Conservation (phyloP, 1,139 yeast genomes). For the Candida mesenterica region DNA sequence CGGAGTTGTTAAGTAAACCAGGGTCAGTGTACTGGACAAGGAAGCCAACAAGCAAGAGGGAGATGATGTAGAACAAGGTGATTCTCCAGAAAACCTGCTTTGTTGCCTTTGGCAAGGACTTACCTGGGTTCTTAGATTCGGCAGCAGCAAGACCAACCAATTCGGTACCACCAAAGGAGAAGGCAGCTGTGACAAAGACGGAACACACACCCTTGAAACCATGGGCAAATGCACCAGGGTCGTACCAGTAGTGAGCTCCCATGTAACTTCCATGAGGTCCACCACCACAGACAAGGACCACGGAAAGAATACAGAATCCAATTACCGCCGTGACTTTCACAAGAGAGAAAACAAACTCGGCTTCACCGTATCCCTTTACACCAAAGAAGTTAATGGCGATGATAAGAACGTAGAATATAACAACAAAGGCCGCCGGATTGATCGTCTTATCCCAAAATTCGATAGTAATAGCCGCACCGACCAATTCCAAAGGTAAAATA, state of each 20-base stretch:
- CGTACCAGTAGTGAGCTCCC: constrained; percentile 49
- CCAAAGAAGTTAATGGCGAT: constrained; percentile 37
- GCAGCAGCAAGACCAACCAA: constrained; percentile 49
- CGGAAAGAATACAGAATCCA: constrained; percentile 42
- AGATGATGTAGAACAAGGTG: constrained; percentile 58
- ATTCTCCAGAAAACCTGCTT: constrained; percentile 77
- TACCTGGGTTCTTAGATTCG: constrained; percentile 45
- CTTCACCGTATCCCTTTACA: constrained; percentile 45
- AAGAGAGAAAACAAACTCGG: constrained; percentile 39
- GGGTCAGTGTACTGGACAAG: constrained; percentile 64
- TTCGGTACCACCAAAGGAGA: constrained; percentile 45
- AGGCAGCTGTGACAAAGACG: constrained; percentile 44
- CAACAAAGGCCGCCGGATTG: constrained; percentile 40
- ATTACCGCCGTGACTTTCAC: constrained; percentile 36
- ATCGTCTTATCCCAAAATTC: constrained; percentile 32
- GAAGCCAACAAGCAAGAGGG: constrained; percentile 60
- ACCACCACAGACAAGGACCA: constrained; percentile 41
- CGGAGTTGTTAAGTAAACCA: constrained; percentile 45
- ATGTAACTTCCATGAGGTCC: constrained; percentile 35
- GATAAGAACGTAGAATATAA: constrained; percentile 36
- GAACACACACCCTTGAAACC: constrained; percentile 46
- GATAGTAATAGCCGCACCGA: constrained; percentile 51
- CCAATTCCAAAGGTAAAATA: constrained; percentile 71
- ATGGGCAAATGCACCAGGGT: constrained; percentile 41
- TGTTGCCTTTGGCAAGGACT: constrained; percentile 63